These are phyloP conservation scores for Penicillium sp. DNA, from an alignment of 2,329 filamentous ascomycete species.

Conservation along the genomic window DNA sequence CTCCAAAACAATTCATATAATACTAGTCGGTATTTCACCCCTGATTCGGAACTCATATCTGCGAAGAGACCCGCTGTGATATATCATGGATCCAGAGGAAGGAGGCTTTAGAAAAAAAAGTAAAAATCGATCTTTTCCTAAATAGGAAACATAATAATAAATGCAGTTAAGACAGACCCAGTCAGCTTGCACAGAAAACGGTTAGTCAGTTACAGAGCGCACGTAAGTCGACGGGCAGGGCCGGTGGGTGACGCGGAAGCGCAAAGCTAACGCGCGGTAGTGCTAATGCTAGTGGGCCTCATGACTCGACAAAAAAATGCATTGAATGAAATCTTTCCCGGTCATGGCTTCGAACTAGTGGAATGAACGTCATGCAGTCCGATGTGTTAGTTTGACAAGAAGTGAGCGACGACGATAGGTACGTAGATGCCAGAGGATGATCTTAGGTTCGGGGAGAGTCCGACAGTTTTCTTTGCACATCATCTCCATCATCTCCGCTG, in stretches of 20 bases:
- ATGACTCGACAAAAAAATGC: background rate
- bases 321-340: background rate
- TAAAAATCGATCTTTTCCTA: background rate
- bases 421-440: background rate
- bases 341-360: background rate
- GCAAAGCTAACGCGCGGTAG: conserved; percentile 17
- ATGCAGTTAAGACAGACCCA: background rate
- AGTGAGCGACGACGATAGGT: background rate
- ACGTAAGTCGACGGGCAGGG: conserved; percentile 7
- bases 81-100: background rate
- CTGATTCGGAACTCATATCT: background rate
- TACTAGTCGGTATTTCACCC: background rate
- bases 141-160: background rate
- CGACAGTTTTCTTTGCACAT: background rate
- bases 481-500: conserved; percentile 2
- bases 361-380: background rate
- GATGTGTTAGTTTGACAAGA: background rate
- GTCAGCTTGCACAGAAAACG: background rate
- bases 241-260: conserved; percentile 16
- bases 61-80: background rate
- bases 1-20: background rate
- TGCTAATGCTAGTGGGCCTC: conserved; percentile 8
- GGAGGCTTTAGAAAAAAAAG: background rate
- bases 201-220: background rate
- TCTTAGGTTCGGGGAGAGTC: background rate